Evolutionary conservation across 768 basidiomycete genomes (phyloP), one percentile per base, ranked within the genome.

Genomic region (Botryobasidium botryosum): DNA sequence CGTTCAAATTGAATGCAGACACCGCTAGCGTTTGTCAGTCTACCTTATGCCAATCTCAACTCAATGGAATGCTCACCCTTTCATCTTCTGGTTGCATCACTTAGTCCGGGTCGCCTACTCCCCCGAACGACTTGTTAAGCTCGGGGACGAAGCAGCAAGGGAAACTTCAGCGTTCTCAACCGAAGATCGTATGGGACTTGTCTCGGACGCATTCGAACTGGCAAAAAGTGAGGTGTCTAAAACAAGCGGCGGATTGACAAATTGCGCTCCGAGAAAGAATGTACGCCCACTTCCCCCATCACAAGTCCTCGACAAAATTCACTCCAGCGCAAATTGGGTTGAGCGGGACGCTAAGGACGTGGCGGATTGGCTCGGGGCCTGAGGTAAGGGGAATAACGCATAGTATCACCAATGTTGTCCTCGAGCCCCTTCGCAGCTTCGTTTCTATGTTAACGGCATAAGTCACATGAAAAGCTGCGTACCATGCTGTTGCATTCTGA

Each of bases 1-100:
- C 75, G 5, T 97, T 79, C 70, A 97, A 97, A 63, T 64, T 97
- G 50, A 97, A 97, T 57, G 80, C 79, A 2, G 79, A 78, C 33
- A 90, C 87, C 1, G 72, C 72, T 41, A 88, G 91, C 48, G 83
- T 92, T 53, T 97, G 86, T 86, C 52, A 50, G 86, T 68, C 7
- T n/a, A n/a, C n/a, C n/a, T n/a, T n/a, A n/a, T n/a, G n/a, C n/a
- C n/a, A n/a, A 29, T 24, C n/a, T n/a, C n/a, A n/a, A n/a, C n/a
- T n/a, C n/a, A n/a, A n/a, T n/a, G n/a, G n/a, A n/a, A n/a, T n/a
- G n/a, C n/a, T n/a, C n/a, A n/a, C n/a, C n/a, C n/a, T n/a, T n/a
- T n/a, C n/a, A n/a, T n/a, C n/a, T n/a, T n/a, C n/a, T n/a, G n/a
- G n/a, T n/a, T n/a, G n/a, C n/a, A n/a, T n/a, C n/a, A n/a, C n/a